These are phyloP conservation scores for Barbarea vulgaris DNA, from an alignment of 345 rosid species.

Conservation along the genomic window DNA sequence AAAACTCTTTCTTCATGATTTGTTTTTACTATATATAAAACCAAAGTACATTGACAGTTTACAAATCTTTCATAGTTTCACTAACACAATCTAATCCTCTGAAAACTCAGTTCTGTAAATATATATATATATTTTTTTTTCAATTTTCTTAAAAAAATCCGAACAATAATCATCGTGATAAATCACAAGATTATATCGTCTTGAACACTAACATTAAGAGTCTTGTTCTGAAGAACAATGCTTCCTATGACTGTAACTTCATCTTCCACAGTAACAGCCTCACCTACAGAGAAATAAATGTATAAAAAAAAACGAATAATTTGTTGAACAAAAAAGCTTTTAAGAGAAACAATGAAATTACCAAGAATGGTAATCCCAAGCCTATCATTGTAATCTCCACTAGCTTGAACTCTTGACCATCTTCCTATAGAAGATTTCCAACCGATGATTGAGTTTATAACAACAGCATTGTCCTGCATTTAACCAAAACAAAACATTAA, in stretches of 20 bases:
- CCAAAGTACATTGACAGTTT: neutral
- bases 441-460: slow-evolving; percentile 68
- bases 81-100: neutral
- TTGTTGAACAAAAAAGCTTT: neutral
- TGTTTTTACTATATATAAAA: neutral
- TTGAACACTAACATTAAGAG: slow-evolving; percentile 62
- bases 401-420: slow-evolving; percentile 86
- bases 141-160: neutral
- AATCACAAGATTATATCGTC: slow-evolving; percentile 72
- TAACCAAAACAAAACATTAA: neutral
- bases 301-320: neutral
- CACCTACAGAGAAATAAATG: slow-evolving; percentile 53
- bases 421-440: slow-evolving; percentile 83
- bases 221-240: slow-evolving; percentile 80
- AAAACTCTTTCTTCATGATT: neutral
- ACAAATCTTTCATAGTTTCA: slow-evolving; percentile 8
- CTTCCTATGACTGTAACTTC: slow-evolving; percentile 70
- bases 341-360: slow-evolving; percentile 24
- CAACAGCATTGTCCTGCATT: slow-evolving; percentile 75
- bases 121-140: neutral
- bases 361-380: slow-evolving; percentile 86
- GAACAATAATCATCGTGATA: neutral
- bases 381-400: slow-evolving; percentile 71
- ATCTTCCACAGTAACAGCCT: slow-evolving; percentile 81
- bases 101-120: slow-evolving; percentile 15